Evolutionary conservation across 306 rosid genomes (phyloP).

Genomic region (Pyrus betulifolia): DNA sequence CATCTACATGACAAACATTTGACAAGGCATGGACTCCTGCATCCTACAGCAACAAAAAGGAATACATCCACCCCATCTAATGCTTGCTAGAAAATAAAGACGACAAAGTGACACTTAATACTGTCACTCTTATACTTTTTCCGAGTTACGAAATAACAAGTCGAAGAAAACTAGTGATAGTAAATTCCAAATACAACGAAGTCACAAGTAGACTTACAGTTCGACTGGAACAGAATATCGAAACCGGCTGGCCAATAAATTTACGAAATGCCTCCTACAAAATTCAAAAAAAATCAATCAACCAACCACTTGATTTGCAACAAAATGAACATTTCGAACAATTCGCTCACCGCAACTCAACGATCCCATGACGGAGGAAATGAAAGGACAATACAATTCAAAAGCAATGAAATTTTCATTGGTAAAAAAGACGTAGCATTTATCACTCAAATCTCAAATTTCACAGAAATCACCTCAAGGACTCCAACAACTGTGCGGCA

Average conservation of each 20-base stretch:
- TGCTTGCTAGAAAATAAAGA: not conserved
- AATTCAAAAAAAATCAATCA: not conserved
- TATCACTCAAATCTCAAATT: not conserved
- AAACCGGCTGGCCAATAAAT: constrained; percentile 71
- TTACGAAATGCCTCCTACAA: constrained; percentile 76
- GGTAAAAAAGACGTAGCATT: not conserved
- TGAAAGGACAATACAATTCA: not conserved
- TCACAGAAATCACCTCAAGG: constrained; percentile 46
- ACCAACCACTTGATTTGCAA: not conserved
- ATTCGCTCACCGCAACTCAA: not conserved
- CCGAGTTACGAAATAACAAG: not conserved
- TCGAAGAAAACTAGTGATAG: not conserved
- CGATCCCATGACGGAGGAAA: not conserved
- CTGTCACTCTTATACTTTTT: not conserved
- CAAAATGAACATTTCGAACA: not conserved
- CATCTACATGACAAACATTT: constrained; percentile 84
- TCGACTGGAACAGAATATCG: constrained; percentile 77
- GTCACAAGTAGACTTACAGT: constrained; percentile 47
- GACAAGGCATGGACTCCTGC: constrained; percentile 98
- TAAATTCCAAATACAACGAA: not conserved
- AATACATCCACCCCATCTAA: not conserved
- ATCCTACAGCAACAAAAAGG: constrained; percentile 47
- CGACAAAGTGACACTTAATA: not conserved
- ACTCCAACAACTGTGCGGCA: constrained; percentile 79
- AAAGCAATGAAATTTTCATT: not conserved